Percentiles rank a stretch among this genome's conserved stretches.
Evolutionary conservation across 495 filamentous ascomycete species (phyloP).

Genomic region (Astrocystis sublimbata): DNA sequence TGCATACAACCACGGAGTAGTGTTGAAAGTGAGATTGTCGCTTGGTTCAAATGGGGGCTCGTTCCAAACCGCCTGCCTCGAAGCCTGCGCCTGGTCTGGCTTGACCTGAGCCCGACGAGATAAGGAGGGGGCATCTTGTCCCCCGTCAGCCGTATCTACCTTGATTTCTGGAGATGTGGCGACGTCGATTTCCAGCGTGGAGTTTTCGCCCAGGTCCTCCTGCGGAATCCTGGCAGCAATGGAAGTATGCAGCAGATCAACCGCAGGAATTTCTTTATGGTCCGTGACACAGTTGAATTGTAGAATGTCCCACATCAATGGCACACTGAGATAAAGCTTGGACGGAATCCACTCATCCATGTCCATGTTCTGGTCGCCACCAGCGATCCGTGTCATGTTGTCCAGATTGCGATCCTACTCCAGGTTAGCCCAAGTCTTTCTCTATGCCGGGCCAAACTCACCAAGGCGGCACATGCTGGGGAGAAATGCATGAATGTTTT

Average conservation of each 20-base stretch:
- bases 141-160: constrained; percentile 47
- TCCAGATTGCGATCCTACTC: constrained; percentile 43
- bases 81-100: constrained; percentile 20
- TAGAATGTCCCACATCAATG: constrained; percentile 53
- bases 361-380: constrained; percentile 44
- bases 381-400: constrained; percentile 46
- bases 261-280: constrained; percentile 28
- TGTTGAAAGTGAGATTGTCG: constrained; percentile 49
- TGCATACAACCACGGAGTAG: constrained; percentile 49
- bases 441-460: constrained; percentile 19
- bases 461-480: constrained; percentile 41
- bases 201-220: constrained; percentile 31
- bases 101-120: constrained; percentile 28
- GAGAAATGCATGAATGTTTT: constrained; percentile 45
- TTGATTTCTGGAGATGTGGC: constrained; percentile 48
- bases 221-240: constrained; percentile 28
- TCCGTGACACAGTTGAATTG: constrained; percentile 39
- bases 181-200: constrained; percentile 47
- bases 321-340: constrained; percentile 50
- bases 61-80: constrained; percentile 31
- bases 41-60: constrained; percentile 36
- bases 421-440: neutral
- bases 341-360: constrained; percentile 47
- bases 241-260: constrained; percentile 26
- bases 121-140: constrained; percentile 44